Conservation (phyloP, 2,329 filamentous ascomycete species). For the Colletotrichum australisinense region DNA sequence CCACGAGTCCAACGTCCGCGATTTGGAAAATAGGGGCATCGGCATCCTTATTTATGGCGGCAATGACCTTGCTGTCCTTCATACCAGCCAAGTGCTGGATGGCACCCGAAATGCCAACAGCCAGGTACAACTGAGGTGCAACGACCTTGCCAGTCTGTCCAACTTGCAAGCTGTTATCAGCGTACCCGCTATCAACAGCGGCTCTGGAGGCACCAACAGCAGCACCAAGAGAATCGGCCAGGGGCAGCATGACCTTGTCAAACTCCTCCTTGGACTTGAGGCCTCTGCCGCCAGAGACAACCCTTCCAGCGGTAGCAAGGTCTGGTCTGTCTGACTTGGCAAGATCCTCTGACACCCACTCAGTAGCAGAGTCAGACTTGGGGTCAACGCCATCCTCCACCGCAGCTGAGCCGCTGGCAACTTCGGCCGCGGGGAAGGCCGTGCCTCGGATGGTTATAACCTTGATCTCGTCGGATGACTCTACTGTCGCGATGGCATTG, state of each 20-base stretch:
- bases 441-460: slow-evolving; percentile 93
- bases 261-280: slow-evolving; percentile 99
- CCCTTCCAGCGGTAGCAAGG: slow-evolving; percentile 86
- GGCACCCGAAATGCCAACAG: slow-evolving; percentile 94
- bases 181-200: slow-evolving; percentile 96
- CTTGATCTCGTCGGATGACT: slow-evolving; percentile 88
- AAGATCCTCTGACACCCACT: slow-evolving; percentile 95
- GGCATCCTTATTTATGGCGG: slow-evolving; percentile 96
- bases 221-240: slow-evolving; percentile 93
- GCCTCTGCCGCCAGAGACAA: slow-evolving; percentile 93
- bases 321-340: slow-evolving; percentile 95
- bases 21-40: slow-evolving; percentile 99
- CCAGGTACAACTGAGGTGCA: slow-evolving; percentile 93
- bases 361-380: slow-evolving; percentile 76
- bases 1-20: slow-evolving; percentile 94
- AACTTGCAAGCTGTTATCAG: slow-evolving; percentile 97
- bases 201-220: slow-evolving; percentile 95
- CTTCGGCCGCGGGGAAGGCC: slow-evolving; percentile 82
- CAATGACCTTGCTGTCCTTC: slow-evolving; percentile 99
- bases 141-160: slow-evolving; percentile 99
- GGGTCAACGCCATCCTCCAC: slow-evolving; percentile 88
- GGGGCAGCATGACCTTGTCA: slow-evolving; percentile 88
- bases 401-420: slow-evolving; percentile 78
- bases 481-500: slow-evolving; percentile 95
- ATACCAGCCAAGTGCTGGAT: slow-evolving; percentile 99